phyloP scores from a whole-genome alignment of 2,329 filamentous ascomycete genomes.

The Microcera coccophila region DNA sequence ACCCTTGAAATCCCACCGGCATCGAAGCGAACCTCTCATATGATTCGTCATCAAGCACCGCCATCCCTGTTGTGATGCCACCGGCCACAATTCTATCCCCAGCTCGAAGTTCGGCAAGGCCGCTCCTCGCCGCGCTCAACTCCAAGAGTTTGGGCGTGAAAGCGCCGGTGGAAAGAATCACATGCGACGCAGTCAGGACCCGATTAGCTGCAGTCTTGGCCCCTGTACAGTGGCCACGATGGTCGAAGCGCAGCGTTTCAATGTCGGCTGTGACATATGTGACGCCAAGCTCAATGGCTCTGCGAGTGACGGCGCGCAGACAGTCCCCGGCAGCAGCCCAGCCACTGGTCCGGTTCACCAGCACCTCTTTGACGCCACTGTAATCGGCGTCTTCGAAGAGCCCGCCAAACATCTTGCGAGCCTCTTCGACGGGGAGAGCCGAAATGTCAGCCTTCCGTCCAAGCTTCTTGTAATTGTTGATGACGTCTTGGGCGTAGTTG shows the following conservation, averaged over 20 bases:
- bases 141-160: slow-evolving; percentile 56
- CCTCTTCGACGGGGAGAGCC: slow-evolving; percentile 43
- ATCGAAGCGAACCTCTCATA: slow-evolving; percentile 44
- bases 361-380: slow-evolving; percentile 53
- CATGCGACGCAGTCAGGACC: slow-evolving; percentile 44
- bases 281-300: slow-evolving; percentile 52
- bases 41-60: slow-evolving; percentile 46
- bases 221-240: slow-evolving; percentile 43
- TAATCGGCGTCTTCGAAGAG: slow-evolving; percentile 60
- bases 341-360: slow-evolving; percentile 59
- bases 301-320: slow-evolving; percentile 51
- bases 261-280: slow-evolving; percentile 55
- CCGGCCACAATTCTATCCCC: slow-evolving; percentile 55
- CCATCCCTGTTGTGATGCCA: slow-evolving; percentile 57
- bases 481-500: slow-evolving; percentile 49
- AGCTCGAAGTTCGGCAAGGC: slow-evolving; percentile 45
- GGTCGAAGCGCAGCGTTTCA: slow-evolving; percentile 44
- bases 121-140: slow-evolving; percentile 46
- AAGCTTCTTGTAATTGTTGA: slow-evolving; percentile 49
- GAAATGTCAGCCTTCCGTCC: slow-evolving; percentile 39
- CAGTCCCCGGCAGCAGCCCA: slow-evolving; percentile 61
- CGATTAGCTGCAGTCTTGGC: slow-evolving; percentile 45
- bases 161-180: slow-evolving; percentile 54
- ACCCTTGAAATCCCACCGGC: slow-evolving; percentile 46
- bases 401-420: slow-evolving; percentile 51